Conservation (phyloP, 2,329 filamentous ascomycete genomes). For the Cladosporium sp. region DNA sequence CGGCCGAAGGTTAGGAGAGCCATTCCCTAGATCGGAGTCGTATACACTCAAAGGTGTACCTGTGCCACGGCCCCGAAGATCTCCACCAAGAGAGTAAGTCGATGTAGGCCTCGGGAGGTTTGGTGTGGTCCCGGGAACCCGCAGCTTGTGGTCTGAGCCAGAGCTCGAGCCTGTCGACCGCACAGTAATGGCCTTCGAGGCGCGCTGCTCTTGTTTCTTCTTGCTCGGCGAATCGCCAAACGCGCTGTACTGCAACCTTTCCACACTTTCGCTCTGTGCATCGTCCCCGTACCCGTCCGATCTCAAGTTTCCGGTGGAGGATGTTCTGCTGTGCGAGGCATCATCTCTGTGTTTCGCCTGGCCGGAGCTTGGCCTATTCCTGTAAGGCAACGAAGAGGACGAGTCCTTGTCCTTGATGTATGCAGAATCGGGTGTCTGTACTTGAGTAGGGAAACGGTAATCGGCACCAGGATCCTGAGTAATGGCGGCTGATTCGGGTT, state of each 20-base stretch:
- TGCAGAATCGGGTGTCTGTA: constrained; percentile 29
- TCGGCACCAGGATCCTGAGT: constrained; percentile 16
- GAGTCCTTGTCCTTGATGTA: constrained; percentile 22
- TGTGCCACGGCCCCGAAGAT: constrained; percentile 63
- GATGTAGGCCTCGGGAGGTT: constrained; percentile 63
- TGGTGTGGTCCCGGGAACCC: constrained; percentile 50
- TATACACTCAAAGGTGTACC: constrained; percentile 49
- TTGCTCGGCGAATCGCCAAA: constrained; percentile 41
- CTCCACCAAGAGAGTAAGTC: constrained; percentile 72
- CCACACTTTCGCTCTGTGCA: constrained; percentile 29
- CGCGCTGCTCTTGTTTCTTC: constrained; percentile 29
- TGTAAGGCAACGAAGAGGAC: constrained; percentile 25
- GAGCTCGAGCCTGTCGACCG: constrained; percentile 34
- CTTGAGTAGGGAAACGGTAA: constrained; percentile 22
- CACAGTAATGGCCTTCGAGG: constrained; percentile 35
- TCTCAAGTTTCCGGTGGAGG: constrained; percentile 24
- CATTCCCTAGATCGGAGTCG: constrained; percentile 36
- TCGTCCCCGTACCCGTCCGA: constrained; percentile 12
- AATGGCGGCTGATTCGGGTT: constrained; percentile 34
- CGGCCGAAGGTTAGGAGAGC: constrained; percentile 44
- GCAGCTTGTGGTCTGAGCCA: constrained; percentile 28
- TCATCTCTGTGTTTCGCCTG: constrained; percentile 19
- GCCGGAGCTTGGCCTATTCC: constrained; percentile 22
- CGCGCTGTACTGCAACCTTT: constrained; percentile 52
- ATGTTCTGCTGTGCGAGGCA: constrained; percentile 20